Evolutionary conservation across 371 early-diverging fungal species (phyloP), one percentile per base, ranked within the genome.

Genomic region (Dichotomocladium elegans): DNA sequence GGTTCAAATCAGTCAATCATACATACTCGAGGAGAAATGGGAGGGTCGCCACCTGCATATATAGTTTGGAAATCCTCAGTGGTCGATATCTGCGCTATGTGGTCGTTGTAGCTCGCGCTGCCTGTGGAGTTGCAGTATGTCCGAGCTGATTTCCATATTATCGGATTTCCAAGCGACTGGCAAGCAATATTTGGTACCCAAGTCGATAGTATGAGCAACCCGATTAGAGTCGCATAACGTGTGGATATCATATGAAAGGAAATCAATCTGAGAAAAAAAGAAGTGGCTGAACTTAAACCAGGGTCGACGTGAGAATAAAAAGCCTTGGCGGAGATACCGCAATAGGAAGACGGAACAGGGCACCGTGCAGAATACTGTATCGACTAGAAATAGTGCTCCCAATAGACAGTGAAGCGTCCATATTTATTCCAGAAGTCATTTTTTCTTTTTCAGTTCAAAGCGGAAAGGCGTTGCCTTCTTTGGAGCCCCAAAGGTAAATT

Each of bases 361-460:
- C 35, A 34, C 35, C 8, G 37, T 37, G 37, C 21, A 21, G 17
- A 37, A 17, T 7, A 5, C 14, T 35, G 7, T 4, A 0, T 9
- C 9, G 5, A 15, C 37, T n/a, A n/a, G n/a, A n/a, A n/a, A n/a
- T n/a, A n/a, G n/a, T n/a, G n/a, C n/a, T n/a, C n/a, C n/a, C n/a
- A n/a, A n/a, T n/a, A n/a, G n/a, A n/a, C n/a, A n/a, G n/a, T n/a
- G n/a, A n/a, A n/a, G n/a, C n/a, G n/a, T n/a, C n/a, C n/a, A n/a
- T n/a, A n/a, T n/a, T n/a, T n/a, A n/a, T n/a, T n/a, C n/a, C n/a
- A n/a, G n/a, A n/a, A n/a, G 42, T 56, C 19, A 47, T 45, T 46
- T 55, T 45, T 68, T 60, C 48, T 67, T 71, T 40, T 65, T 68
- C 22, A 71, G 53, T 0, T 66, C 68, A 58, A 71, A 71, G 26